Evolutionary conservation across 306 rosid species (phyloP), one percentile per base, ranked within the genome.

Genomic region (Datisca glomerata): DNA sequence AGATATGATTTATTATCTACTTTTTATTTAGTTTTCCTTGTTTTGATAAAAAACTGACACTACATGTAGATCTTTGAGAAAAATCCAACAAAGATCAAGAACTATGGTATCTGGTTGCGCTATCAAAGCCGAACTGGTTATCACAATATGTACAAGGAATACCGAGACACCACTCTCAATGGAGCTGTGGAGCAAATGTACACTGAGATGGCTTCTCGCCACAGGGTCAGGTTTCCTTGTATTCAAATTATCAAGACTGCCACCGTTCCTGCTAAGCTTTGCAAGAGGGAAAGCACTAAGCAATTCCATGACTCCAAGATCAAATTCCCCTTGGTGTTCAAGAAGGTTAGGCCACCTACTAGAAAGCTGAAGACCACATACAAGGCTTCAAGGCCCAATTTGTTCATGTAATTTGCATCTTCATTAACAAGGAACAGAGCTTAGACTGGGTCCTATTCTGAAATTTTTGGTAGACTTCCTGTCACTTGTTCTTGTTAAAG

Each of bases 61-160:
- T n/a, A 24, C 40, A 4, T 47, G 18, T 63, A 85, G 96, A 85
- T 85, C 41, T 85, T 74, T 62, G 96, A 85, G 79, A 85, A 80
- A 70, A 80, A 77, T 38, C 96, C 96, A 6, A 80, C 96, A 15
- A 78, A 63, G 41, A 81, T 85, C 19, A 75, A 85, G 47, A 85
- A 85, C 72, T 85, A 74, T 12, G 93, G 96, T 1, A 80, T 85
- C 7, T 85, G 96, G 96, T 53, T 85, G 75, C 37, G 93, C 42
- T 85, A 85, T 38, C 96, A 85, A 47, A 85, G 96, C 63, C 62
- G 96, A 45, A 85, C 93, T 0, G 96, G 96, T 5, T 85, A 85
- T 24, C 96, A 85, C 80, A 85, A 85, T 60, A 85, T 80, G 96
- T 85, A 80, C 48, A 80, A 85, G 82, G 96, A 85, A 52, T 80